phyloP scores from a whole-genome alignment of 2,329 filamentous ascomycete genomes.

The Blastomyces gilchristii region DNA sequence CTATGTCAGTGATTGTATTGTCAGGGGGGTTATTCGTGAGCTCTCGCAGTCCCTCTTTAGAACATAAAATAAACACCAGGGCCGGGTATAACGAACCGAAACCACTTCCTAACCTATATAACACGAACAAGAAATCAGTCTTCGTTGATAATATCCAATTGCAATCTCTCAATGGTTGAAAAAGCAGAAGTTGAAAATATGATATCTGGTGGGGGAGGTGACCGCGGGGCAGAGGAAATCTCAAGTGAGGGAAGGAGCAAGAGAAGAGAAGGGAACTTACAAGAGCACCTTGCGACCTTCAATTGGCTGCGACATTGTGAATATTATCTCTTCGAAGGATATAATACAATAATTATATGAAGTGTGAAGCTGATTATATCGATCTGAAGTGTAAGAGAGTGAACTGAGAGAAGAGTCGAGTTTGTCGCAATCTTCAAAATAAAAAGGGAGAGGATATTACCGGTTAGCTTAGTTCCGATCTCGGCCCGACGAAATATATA shows the following conservation, averaged over 20 bases:
- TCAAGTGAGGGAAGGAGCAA: neutral
- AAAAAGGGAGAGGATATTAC: neutral
- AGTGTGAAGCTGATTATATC: neutral
- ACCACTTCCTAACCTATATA: constrained; percentile 16
- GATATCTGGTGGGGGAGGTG: neutral
- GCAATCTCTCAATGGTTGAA: neutral
- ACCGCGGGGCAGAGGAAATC: neutral
- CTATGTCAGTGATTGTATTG: neutral
- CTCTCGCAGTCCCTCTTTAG: neutral
- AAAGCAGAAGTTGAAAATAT: neutral
- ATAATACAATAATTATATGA: neutral
- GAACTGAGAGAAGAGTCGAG: neutral
- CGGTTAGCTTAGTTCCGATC: neutral
- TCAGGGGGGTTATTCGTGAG: neutral
- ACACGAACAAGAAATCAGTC: neutral
- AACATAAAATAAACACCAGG: neutral
- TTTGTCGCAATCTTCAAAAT: no score
- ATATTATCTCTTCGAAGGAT: neutral
- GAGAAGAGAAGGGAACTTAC: constrained; percentile 8
- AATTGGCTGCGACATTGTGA: constrained; percentile 5
- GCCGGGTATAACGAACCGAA: constrained; percentile 12
- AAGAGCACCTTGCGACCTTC: constrained; percentile 17
- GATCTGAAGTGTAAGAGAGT: neutral
- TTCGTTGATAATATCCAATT: neutral
- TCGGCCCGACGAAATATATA: neutral